These are phyloP conservation scores for Cyberlindnera japonica DNA, from an alignment of 805 yeast genomes.

Conservation along the genomic window DNA sequence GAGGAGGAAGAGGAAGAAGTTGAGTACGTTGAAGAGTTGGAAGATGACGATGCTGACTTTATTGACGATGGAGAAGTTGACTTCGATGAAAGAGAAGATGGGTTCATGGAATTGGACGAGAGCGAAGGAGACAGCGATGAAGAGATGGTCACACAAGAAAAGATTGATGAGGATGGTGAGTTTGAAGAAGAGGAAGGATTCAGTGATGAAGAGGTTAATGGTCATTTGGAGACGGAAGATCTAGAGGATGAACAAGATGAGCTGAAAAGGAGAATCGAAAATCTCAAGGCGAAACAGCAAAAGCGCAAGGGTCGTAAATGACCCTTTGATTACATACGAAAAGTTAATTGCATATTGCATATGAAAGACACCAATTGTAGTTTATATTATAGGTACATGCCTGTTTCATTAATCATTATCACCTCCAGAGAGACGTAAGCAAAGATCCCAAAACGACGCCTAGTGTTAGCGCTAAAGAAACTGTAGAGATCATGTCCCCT, in stretches of 20 bases:
- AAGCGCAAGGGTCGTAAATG: conserved; percentile 18
- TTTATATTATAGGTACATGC: too few species aligned
- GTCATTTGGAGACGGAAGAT: conserved; percentile 18
- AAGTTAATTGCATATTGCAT: background rate
- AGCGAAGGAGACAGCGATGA: conserved; percentile 30
- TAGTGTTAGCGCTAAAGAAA: conserved; percentile 7
- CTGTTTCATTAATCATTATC: too few species aligned
- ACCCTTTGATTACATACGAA: background rate
- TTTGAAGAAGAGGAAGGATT: conserved; percentile 33
- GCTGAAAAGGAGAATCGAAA: conserved; percentile 22
- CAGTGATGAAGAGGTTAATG: conserved; percentile 31
- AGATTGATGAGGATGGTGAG: conserved; percentile 21
- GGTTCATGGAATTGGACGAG: conserved; percentile 29
- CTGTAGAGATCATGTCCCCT: conserved; percentile 9
- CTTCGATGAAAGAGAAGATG: conserved; percentile 26
- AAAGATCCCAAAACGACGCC: conserved; percentile 15
- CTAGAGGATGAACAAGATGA: conserved; percentile 25
- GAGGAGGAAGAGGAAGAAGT: conserved; percentile 36
- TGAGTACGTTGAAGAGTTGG: conserved; percentile 69
- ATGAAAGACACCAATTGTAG: background rate
- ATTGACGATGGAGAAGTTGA: conserved; percentile 31
- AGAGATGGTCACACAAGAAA: conserved; percentile 12
- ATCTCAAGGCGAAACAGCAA: conserved; percentile 23
- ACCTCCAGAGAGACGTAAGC: background rate
- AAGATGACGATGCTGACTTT: conserved; percentile 37